A percentile compares a stretch with the other conserved stretches of the same genome.
Conservation (phyloP, 1,284 basidiomycete species). For the Marasmius tenuissimus region DNA sequence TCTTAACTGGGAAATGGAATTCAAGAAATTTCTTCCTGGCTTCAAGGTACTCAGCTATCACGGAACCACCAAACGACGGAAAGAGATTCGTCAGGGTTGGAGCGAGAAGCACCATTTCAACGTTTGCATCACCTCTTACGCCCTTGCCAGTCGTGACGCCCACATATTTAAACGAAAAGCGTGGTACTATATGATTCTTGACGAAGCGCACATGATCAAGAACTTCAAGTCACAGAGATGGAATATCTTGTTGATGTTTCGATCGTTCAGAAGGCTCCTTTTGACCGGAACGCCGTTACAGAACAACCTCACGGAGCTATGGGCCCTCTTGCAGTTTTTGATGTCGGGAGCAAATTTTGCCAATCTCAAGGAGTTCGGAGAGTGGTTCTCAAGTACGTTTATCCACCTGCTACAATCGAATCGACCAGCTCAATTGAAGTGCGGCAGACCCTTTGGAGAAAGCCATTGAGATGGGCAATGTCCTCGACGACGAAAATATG, state of each 20-base stretch:
- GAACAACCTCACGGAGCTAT: conserved; percentile 94
- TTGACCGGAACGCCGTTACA: conserved; percentile 94
- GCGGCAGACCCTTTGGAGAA: conserved; percentile 84
- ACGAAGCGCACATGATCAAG: conserved; percentile 99
- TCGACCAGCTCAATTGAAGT: conserved; percentile 3
- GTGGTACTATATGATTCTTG: conserved; percentile 97
- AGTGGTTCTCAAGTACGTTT: conserved; percentile 92
- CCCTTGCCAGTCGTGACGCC: conserved; percentile 89
- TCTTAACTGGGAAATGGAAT: conserved; percentile 99
- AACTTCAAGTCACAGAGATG: conserved; percentile 96
- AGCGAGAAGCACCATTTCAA: conserved; percentile 92
- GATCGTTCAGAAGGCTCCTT: conserved; percentile 84
- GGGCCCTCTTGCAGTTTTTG: conserved; percentile 93
- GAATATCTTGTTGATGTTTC: conserved; percentile 94
- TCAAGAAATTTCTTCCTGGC: conserved; percentile 96
- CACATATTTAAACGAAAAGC: conserved; percentile 93
- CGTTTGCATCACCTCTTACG: conserved; percentile 95
- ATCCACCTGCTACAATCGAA: not conserved
- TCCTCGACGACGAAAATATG: conserved; percentile 82
- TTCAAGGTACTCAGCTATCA: conserved; percentile 94
- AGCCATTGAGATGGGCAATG: conserved; percentile 86
- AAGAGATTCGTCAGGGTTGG: conserved; percentile 94
- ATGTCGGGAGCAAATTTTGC: conserved; percentile 95
- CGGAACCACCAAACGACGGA: conserved; percentile 88
- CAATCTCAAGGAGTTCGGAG: conserved; percentile 91